These are phyloP conservation scores for Cystobasidiaceae sp. DNA, from an alignment of 1,284 basidiomycete genomes.

Conservation along the genomic window DNA sequence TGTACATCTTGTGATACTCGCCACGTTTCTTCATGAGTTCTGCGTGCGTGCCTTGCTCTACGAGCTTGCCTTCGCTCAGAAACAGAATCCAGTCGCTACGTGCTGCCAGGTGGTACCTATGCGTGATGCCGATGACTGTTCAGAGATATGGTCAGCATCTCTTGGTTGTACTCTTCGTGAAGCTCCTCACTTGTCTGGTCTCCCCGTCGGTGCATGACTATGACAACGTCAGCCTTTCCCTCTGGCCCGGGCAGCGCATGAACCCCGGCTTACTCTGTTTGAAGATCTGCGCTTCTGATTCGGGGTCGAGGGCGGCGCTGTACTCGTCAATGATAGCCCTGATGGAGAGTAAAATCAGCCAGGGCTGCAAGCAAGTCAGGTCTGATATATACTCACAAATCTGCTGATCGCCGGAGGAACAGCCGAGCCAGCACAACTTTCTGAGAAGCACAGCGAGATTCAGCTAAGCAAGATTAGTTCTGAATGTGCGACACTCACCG, in stretches of 20 bases:
- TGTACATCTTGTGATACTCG: conserved; percentile 7
- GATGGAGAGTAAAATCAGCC: too few species aligned
- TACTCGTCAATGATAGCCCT: not conserved
- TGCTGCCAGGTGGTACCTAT: conserved; percentile 1
- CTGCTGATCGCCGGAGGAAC: not conserved
- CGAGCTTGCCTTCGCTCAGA: conserved; percentile 1
- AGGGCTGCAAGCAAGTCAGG: too few species aligned
- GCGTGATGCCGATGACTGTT: not conserved
- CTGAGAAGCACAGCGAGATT: not conserved
- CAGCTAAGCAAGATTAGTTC: not conserved
- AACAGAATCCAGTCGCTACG: not conserved
- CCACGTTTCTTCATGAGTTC: not conserved
- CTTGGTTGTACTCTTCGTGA: not conserved
- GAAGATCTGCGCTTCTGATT: conserved; percentile 4
- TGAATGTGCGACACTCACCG: not conserved
- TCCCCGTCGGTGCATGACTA: not conserved
- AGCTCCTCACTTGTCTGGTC: not conserved
- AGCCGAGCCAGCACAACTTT: not conserved
- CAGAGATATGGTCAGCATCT: not conserved
- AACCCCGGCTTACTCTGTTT: too few species aligned
- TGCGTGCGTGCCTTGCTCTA: not conserved
- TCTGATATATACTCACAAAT: too few species aligned
- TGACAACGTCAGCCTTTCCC: too few species aligned
- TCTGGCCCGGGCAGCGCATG: too few species aligned
- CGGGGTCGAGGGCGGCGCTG: not conserved